These are phyloP conservation scores for Meripilus lineatus DNA, from an alignment of 1,284 basidiomycete species.

Conservation along the genomic window DNA sequence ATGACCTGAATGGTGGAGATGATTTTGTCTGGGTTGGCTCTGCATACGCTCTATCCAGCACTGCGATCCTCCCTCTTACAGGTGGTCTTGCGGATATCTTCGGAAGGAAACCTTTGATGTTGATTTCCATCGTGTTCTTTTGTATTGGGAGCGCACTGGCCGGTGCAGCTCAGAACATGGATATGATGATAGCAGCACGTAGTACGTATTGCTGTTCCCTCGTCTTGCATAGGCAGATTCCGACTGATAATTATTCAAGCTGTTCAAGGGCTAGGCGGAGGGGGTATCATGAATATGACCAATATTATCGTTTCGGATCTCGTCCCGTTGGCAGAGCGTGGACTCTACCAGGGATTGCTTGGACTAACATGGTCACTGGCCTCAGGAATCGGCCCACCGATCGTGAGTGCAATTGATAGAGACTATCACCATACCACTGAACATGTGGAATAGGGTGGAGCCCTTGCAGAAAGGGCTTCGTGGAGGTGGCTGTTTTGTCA, in stretches of 20 bases:
- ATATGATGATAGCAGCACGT: slow-evolving; percentile 14
- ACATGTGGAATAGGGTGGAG: slow-evolving; percentile 13
- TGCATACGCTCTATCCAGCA: slow-evolving; percentile 20
- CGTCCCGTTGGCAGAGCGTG: slow-evolving; percentile 32
- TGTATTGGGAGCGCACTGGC: slow-evolving; percentile 12
- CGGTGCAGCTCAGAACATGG: slow-evolving; percentile 15
- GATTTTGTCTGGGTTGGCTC: too few species aligned
- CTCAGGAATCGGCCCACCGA: slow-evolving; percentile 27
- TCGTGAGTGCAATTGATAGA: slow-evolving; percentile 23
- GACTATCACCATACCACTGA: background rate
- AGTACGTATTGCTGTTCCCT: slow-evolving; percentile 8
- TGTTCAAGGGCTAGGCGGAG: slow-evolving; percentile 37
- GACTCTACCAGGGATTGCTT: slow-evolving; percentile 30
- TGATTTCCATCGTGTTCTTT: slow-evolving; percentile 16
- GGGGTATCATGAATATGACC: slow-evolving; percentile 29
- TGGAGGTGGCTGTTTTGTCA: slow-evolving; percentile 28
- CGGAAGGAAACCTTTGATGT: slow-evolving; percentile 22
- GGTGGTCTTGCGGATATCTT: slow-evolving; percentile 23
- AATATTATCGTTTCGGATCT: slow-evolving; percentile 35
- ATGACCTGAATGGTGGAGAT: slow-evolving; percentile 21
- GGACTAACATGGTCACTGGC: slow-evolving; percentile 32
- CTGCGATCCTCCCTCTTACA: slow-evolving; percentile 21
- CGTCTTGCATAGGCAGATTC: background rate
- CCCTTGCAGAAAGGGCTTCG: slow-evolving; percentile 15
- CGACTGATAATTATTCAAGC: slow-evolving; percentile 13